Base-by-base conservation (phyloP, 495 filamentous ascomycete genomes). In the Bathelium albidoporum region DNA sequence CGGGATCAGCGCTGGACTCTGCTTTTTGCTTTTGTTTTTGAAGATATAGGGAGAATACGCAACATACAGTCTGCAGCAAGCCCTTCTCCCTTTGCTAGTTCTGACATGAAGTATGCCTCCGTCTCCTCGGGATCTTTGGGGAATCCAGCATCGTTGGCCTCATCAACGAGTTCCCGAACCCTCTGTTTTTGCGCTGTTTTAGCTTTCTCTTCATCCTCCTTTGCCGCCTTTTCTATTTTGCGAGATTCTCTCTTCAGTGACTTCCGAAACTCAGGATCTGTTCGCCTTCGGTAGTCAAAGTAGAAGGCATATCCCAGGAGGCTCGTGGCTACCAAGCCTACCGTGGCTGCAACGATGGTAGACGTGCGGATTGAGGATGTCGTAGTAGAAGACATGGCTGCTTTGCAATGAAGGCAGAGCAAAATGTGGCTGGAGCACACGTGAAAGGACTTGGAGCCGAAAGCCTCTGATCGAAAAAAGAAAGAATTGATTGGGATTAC, bases 271-370 rank as follows among this genome's bases (percentile, higher is more conserved):
- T 89, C 85, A 64, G 89, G 84, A 71, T 95, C 86, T 72, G 84
- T 87, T 68, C 94, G 89, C 69, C 94, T 85, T 74, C 87, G 87
- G 79, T 97, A 86, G 79, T 98, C 94, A 72, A 98, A 98, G 81
- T 96, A 98, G 63, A 90, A 76, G 62, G 90, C 95, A 72, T 97
- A 87, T 71, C 82, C 83, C 63, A 96, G 73, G 49, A 91, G 71
- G 65, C 90, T 89, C 43, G 89, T 88, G 43, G 88, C 78, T 62
- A 90, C 71, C 24, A 86, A 87, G 74, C 89, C 90, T 66, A 85
- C 83, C 29, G 85, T 83, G 67, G 85, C 84, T 69, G 88, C 84
- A 68, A 87, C 81, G 75, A 94, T 79, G 62, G 87, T 90, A 59
- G 87, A 84, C 60, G 88, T 82, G 70, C 84, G 78, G 68, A 85